These are phyloP conservation scores for Fusarium devonianum DNA, from an alignment of 2,329 filamentous ascomycete genomes.

Conservation along the genomic window DNA sequence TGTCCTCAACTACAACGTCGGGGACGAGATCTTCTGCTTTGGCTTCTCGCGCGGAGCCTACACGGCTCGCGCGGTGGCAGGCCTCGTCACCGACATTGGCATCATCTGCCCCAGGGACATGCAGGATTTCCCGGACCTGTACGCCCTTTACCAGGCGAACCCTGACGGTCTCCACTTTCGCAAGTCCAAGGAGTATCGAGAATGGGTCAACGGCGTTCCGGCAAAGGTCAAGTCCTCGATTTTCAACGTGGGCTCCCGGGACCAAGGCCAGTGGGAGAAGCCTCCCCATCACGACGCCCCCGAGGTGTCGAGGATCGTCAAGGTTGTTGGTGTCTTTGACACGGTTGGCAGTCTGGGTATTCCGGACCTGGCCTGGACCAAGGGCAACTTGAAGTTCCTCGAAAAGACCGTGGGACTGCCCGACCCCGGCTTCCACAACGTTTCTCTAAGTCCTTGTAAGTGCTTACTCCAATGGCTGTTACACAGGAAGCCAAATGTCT, in stretches of 20 bases:
- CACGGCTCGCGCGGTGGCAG: constrained; percentile 47
- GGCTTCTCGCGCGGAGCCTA: constrained; percentile 50
- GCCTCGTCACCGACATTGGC: constrained; percentile 41
- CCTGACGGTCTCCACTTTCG: constrained; percentile 29
- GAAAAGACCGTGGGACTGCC: constrained; percentile 27
- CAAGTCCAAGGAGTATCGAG: constrained; percentile 34
- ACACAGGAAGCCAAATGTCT: no score
- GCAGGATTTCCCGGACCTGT: constrained; percentile 39
- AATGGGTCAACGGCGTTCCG: constrained; percentile 36
- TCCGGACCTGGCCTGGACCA: constrained; percentile 36
- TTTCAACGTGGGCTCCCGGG: constrained; percentile 8
- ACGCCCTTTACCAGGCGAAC: constrained; percentile 37
- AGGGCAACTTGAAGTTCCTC: constrained; percentile 34
- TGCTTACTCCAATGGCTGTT: no score
- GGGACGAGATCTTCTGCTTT: constrained; percentile 46
- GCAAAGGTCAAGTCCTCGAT: constrained; percentile 17
- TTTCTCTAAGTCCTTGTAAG: constrained; percentile 38
- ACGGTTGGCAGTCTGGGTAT: constrained; percentile 40
- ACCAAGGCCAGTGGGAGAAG: constrained; percentile 23
- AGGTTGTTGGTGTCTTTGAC: constrained; percentile 39
- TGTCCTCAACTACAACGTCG: constrained; percentile 44
- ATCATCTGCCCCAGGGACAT: constrained; percentile 38
- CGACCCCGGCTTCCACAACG: constrained; percentile 37
- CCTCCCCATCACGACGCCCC: constrained; percentile 35
- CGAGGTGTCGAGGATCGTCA: constrained; percentile 30